phyloP scores from a whole-genome alignment of 768 basidiomycete species.

The Coprinopsis marcescibilis region DNA sequence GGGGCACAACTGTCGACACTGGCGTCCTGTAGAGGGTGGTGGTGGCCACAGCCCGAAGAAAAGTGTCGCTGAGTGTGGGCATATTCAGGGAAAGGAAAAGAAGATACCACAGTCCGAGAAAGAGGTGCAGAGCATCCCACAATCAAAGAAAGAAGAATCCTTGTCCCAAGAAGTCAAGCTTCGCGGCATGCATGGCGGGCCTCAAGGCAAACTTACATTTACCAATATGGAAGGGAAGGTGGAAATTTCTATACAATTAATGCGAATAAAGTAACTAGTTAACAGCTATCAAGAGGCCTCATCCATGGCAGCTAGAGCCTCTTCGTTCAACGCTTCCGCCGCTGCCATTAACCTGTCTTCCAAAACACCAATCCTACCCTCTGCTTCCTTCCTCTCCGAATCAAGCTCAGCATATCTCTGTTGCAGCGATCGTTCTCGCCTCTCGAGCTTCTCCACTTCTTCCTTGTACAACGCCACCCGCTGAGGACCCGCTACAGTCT shows the following conservation, averaged over 20 bases:
- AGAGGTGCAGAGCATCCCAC: not conserved
- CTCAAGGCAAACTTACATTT: constrained; percentile 1
- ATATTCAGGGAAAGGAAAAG: not conserved
- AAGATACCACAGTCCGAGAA: too few relatives aligned
- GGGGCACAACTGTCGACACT: not conserved
- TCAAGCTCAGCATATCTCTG: constrained; percentile 80
- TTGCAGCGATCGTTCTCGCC: constrained; percentile 75
- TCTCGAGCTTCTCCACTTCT: constrained; percentile 78
- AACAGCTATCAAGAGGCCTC: constrained; percentile 13
- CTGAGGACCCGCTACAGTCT: constrained; percentile 71
- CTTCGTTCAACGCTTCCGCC: constrained; percentile 78
- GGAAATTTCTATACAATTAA: not conserved
- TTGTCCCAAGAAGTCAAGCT: not conserved
- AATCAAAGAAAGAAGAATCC: not conserved
- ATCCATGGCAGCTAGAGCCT: constrained; percentile 62
- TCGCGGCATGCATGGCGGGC: constrained; percentile 5
- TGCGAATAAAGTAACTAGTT: constrained; percentile 1
- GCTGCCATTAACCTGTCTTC: constrained; percentile 88
- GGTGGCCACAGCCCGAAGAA: not conserved
- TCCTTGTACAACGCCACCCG: constrained; percentile 75
- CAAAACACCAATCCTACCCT: constrained; percentile 50
- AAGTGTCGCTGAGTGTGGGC: not conserved
- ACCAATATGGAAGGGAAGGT: not conserved
- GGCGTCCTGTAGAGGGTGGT: not conserved
- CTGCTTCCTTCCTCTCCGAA: constrained; percentile 56